A percentile compares a stretch with the other conserved stretches of the same genome.
These are phyloP conservation scores for Aspergillus fijiensis DNA, from an alignment of 2,329 filamentous ascomycete genomes.

Conservation along the genomic window DNA sequence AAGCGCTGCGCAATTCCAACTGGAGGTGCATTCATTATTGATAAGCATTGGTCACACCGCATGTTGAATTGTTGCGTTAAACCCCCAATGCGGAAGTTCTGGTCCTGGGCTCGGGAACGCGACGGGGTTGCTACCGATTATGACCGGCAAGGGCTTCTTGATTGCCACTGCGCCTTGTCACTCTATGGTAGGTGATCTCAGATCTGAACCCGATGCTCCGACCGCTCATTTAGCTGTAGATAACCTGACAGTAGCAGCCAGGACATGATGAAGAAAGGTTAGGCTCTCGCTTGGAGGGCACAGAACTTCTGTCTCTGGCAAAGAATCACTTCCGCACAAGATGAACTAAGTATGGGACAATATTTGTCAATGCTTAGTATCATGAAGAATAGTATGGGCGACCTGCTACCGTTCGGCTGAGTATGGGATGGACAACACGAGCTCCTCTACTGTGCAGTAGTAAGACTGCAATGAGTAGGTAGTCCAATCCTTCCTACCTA, in stretches of 20 bases:
- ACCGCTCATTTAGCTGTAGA: neutral
- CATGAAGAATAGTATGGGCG: neutral
- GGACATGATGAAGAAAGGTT: neutral
- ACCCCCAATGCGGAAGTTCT: neutral
- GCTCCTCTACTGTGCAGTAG: neutral
- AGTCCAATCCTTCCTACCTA: neutral
- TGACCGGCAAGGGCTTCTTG: neutral
- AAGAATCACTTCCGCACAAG: neutral
- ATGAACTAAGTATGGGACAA: neutral
- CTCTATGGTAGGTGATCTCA: neutral
- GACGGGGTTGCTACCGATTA: neutral
- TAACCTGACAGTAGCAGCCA: neutral
- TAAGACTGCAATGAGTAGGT: too few relatives aligned
- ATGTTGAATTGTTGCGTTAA: neutral
- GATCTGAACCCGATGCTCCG: neutral
- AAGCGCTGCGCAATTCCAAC: neutral
- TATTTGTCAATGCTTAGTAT: neutral
- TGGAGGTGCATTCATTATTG: neutral
- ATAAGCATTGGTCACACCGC: conserved; percentile 4
- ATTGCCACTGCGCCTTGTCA: neutral
- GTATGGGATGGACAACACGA: neutral
- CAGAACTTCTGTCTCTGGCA: neutral
- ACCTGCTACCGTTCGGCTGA: neutral
- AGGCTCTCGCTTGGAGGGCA: neutral
- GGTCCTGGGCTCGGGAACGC: neutral